These are phyloP conservation scores for Sporothrix humicola DNA, from an alignment of 2,329 filamentous ascomycete species.

Conservation along the genomic window DNA sequence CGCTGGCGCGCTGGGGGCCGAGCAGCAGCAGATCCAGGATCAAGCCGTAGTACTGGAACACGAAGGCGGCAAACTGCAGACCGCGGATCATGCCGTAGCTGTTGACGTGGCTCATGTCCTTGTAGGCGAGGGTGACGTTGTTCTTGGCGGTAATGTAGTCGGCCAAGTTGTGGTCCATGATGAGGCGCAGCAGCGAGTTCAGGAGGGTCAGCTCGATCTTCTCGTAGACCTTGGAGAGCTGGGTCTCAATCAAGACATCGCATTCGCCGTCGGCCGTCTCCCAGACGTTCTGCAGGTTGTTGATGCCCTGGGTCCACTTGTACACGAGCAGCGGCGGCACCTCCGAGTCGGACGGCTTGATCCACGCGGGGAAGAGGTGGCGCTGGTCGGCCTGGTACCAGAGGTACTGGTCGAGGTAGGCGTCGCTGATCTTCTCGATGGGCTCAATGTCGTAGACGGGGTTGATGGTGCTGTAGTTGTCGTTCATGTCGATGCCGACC, in stretches of 20 bases:
- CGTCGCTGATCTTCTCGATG: conserved; percentile 99
- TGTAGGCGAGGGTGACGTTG: conserved; percentile 98
- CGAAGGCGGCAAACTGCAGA: conserved; percentile 96
- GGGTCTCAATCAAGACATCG: conserved; percentile 98
- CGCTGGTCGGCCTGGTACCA: conserved; percentile 99
- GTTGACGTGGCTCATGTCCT: conserved; percentile 99
- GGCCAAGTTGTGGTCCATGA: conserved; percentile 99
- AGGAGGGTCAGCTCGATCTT: conserved; percentile 97
- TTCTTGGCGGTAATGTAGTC: conserved; percentile 99
- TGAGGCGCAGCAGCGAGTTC: conserved; percentile 88
- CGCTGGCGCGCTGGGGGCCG: conserved; percentile 93
- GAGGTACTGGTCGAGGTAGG: conserved; percentile 96
- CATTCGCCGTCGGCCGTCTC: conserved; percentile 92
- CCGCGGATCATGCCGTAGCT: conserved; percentile 98
- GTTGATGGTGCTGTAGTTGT: conserved; percentile 99
- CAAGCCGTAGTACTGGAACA: conserved; percentile 98
- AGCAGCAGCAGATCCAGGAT: conserved; percentile 92
- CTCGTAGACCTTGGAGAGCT: conserved; percentile 98
- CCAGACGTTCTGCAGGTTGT: conserved; percentile 96
- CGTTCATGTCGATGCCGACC: conserved; percentile 99
- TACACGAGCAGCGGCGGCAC: conserved; percentile 93
- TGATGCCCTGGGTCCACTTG: conserved; percentile 99
- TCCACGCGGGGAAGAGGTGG: conserved; percentile 97
- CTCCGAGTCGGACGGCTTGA: conserved; percentile 98
- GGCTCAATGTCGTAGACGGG: conserved; percentile 99